phyloP scores from a whole-genome alignment of 164 flowering plant species.

The Tetracentron sinense region DNA sequence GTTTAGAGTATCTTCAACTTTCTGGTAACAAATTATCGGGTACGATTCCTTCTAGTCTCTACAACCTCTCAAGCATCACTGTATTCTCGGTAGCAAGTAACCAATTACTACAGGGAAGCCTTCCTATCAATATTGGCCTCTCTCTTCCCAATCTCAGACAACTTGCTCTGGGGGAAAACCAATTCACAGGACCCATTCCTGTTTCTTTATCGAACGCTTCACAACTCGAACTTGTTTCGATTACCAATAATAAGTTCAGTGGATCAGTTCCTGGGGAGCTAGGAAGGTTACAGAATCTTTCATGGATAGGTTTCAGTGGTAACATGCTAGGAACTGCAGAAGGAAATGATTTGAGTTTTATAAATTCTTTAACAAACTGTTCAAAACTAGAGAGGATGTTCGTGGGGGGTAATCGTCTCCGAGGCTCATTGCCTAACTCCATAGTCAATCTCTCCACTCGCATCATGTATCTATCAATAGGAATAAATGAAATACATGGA shows the following conservation, averaged over 20 bases:
- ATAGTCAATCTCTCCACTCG: slow-evolving; percentile 17
- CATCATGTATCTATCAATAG: neutral
- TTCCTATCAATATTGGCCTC: slow-evolving; percentile 16
- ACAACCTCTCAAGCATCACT: neutral
- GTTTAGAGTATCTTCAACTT: neutral
- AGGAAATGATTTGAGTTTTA: slow-evolving; percentile 13
- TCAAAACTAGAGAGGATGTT: neutral
- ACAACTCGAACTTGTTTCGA: neutral
- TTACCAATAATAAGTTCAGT: neutral
- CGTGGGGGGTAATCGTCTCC: neutral
- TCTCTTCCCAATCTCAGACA: slow-evolving; percentile 12
- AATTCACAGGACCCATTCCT: slow-evolving; percentile 19
- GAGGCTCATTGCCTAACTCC: slow-evolving; percentile 16
- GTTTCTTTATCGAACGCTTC: slow-evolving; percentile 19
- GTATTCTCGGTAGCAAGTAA: neutral
- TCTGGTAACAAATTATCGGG: slow-evolving; percentile 12
- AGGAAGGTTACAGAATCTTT: neutral
- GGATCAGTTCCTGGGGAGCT: slow-evolving; percentile 11
- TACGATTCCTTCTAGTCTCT: slow-evolving; percentile 19
- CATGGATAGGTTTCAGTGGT: neutral
- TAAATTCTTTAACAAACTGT: slow-evolving; percentile 18
- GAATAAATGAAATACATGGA: slow-evolving; percentile 2
- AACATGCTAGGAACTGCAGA: slow-evolving; percentile 8
- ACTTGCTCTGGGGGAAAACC: neutral
- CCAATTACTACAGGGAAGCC: slow-evolving; percentile 12